Conservation (phyloP, 2,329 filamentous ascomycete genomes). For the Lithohypha guttulata region DNA sequence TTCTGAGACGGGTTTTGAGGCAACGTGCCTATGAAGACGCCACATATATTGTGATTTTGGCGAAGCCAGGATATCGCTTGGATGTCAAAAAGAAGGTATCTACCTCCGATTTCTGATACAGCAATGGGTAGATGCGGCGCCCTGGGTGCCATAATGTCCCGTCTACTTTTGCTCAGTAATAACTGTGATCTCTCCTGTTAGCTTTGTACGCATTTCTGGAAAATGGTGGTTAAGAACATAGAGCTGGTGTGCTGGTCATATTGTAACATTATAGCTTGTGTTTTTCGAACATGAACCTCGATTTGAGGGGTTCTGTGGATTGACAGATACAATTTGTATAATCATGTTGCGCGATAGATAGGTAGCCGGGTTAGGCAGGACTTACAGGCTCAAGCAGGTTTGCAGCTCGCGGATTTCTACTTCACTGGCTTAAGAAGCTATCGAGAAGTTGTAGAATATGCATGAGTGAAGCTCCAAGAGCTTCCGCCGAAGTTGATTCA, state of each 20-base stretch:
- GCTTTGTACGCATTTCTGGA: too few species aligned
- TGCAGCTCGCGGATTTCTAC: too few species aligned
- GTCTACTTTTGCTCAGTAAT: too few species aligned
- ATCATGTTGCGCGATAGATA: conserved; percentile 42
- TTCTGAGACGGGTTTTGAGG: conserved; percentile 93
- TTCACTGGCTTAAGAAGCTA: too few species aligned
- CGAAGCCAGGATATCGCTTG: conserved; percentile 68
- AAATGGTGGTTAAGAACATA: too few species aligned
- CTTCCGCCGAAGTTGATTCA: too few species aligned
- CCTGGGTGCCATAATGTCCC: conserved; percentile 21
- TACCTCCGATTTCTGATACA: conserved; percentile 68
- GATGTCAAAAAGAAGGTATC: conserved; percentile 83
- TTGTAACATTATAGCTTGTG: conserved; percentile 38
- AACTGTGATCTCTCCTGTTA: too few species aligned
- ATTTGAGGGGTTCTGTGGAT: conserved; percentile 57
- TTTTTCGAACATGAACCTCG: conserved; percentile 37
- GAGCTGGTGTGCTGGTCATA: too few species aligned
- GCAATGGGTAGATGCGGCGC: conserved; percentile 50
- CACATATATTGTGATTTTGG: conserved; percentile 70
- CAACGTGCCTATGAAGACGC: conserved; percentile 74
- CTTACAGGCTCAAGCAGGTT: too few species aligned
- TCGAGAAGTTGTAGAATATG: too few species aligned
- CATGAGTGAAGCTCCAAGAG: too few species aligned
- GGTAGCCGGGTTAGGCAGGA: neutral
- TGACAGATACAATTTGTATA: conserved; percentile 59